Conservation (phyloP, 2,329 filamentous ascomycete species). For the Calonectria leucothoes region DNA sequence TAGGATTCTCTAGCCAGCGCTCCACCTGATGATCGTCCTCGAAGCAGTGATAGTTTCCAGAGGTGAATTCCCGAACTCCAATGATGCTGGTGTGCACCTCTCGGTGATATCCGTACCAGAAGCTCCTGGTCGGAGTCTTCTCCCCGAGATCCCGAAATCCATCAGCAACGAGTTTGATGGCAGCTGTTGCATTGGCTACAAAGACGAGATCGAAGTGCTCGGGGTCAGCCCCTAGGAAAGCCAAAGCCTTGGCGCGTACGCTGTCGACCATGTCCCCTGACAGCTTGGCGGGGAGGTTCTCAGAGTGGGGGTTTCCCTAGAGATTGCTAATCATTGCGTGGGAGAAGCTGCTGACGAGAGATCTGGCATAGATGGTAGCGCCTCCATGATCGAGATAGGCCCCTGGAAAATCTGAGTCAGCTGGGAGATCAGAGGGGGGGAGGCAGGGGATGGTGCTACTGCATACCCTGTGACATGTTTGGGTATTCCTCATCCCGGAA, state of each 20-base stretch:
- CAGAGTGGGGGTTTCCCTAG: constrained; percentile 78
- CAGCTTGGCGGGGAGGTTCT: constrained; percentile 68
- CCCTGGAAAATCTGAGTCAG: constrained; percentile 30
- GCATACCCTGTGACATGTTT: constrained; percentile 40
- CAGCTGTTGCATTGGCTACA: constrained; percentile 70
- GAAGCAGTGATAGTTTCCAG: constrained; percentile 68
- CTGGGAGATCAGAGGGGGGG: neutral
- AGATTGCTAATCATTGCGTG: constrained; percentile 65
- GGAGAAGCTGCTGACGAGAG: constrained; percentile 67
- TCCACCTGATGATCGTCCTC: constrained; percentile 64
- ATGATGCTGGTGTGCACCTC: constrained; percentile 74
- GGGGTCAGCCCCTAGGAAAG: constrained; percentile 69
- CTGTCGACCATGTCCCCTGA: constrained; percentile 69
- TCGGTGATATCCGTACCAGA: constrained; percentile 71
- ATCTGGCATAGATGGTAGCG: constrained; percentile 68
- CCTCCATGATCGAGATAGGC: constrained; percentile 70
- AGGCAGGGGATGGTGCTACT: neutral
- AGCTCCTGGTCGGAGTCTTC: constrained; percentile 56
- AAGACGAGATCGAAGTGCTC: constrained; percentile 72
- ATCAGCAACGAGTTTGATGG: constrained; percentile 71
- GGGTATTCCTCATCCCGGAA: constrained; percentile 43
- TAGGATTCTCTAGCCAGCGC: constrained; percentile 51
- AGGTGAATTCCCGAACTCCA: constrained; percentile 75
- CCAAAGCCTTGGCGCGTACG: constrained; percentile 63
- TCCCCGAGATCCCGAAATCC: constrained; percentile 65